A percentile compares a stretch with the other conserved stretches of the same genome.
These are phyloP conservation scores for Trichoderma endophyticum DNA, from an alignment of 2,329 filamentous ascomycete species.

Conservation along the genomic window DNA sequence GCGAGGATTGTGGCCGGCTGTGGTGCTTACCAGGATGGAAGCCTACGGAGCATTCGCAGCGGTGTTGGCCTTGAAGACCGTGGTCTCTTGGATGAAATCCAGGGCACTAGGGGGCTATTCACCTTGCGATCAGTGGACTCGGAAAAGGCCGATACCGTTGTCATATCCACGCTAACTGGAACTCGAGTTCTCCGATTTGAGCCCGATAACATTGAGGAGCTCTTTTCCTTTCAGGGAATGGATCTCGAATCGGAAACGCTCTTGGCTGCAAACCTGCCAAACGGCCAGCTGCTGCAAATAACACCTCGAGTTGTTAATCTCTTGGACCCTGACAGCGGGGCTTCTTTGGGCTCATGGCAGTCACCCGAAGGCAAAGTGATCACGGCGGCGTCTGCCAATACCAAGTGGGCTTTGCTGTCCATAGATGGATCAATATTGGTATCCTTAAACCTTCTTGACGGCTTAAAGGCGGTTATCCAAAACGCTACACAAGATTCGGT, in stretches of 20 bases:
- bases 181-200: constrained; percentile 81
- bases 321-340: constrained; percentile 56
- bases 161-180: constrained; percentile 79
- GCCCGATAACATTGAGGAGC: constrained; percentile 73
- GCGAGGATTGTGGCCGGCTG: constrained; percentile 91
- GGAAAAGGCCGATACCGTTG: constrained; percentile 61
- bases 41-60: constrained; percentile 83
- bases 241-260: constrained; percentile 69
- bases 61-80: constrained; percentile 89
- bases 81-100: constrained; percentile 76
- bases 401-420: constrained; percentile 67
- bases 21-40: constrained; percentile 85
- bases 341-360: constrained; percentile 58
- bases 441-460: constrained; percentile 60
- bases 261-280: constrained; percentile 62
- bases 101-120: constrained; percentile 71
- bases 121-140: constrained; percentile 51
- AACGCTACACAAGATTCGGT: constrained; percentile 52
- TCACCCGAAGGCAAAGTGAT: constrained; percentile 55
- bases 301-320: constrained; percentile 63
- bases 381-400: constrained; percentile 74
- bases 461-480: constrained; percentile 58
- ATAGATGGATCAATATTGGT: constrained; percentile 71
- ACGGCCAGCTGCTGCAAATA: constrained; percentile 69
- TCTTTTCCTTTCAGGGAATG: constrained; percentile 72